Evolutionary conservation across 2,329 filamentous ascomycete species (phyloP).

Genomic region (Claviceps spartinae): DNA sequence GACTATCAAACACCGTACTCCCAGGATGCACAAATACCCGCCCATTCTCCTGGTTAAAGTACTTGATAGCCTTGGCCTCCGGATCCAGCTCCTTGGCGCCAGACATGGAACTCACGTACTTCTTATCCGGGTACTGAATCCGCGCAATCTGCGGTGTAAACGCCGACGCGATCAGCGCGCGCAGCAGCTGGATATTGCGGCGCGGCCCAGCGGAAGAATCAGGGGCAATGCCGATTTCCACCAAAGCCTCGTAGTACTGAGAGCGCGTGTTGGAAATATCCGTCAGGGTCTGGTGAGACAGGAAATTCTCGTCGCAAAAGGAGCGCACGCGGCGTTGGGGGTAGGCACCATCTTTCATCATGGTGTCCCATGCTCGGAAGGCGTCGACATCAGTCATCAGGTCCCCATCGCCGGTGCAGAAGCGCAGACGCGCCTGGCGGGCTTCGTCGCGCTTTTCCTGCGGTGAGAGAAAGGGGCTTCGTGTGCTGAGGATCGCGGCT

Average conservation of each 20-base stretch:
- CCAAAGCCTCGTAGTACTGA: constrained; percentile 75
- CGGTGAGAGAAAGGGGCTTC: constrained; percentile 75
- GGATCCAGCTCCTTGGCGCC: constrained; percentile 89
- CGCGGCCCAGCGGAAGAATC: constrained; percentile 11
- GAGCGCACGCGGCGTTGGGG: constrained; percentile 50
- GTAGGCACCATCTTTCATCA: constrained; percentile 45
- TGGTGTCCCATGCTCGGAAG: constrained; percentile 68
- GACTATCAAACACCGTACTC: constrained; percentile 72
- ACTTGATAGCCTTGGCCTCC: constrained; percentile 83
- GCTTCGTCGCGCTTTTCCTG: constrained; percentile 72
- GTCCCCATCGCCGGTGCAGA: constrained; percentile 70
- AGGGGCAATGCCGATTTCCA: constrained; percentile 63
- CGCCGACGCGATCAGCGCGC: constrained; percentile 57
- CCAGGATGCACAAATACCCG: constrained; percentile 88
- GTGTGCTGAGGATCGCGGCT: constrained; percentile 80
- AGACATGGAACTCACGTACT: constrained; percentile 75
- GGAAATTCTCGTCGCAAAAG: constrained; percentile 78
- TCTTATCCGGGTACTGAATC: constrained; percentile 90
- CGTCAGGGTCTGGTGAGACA: constrained; percentile 68
- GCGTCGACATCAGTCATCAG: constrained; percentile 76
- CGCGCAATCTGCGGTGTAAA: constrained; percentile 80
- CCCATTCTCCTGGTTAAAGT: constrained; percentile 73
- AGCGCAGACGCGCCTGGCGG: constrained; percentile 59
- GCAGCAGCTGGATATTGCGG: constrained; percentile 38
- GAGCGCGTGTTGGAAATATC: constrained; percentile 79